phyloP scores from a whole-genome alignment of 179 eudicot genomes.

The Heliamphora pulchella region DNA sequence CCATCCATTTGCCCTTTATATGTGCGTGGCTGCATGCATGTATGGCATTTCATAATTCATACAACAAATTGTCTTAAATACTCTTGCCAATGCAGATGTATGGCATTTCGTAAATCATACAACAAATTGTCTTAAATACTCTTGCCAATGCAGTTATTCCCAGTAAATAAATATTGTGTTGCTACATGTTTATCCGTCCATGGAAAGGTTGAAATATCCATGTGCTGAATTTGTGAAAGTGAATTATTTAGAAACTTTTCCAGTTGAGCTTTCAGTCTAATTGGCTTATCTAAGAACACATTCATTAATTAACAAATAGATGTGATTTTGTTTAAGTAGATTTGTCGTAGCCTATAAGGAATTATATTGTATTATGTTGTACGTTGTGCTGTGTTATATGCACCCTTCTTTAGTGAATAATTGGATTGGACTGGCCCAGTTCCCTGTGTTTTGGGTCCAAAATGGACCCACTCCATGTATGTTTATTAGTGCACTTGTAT shows the following conservation, averaged over 20 bases:
- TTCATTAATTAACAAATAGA: background rate
- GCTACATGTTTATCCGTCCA: background rate
- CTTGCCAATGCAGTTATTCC: background rate
- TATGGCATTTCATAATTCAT: background rate
- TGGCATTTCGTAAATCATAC: background rate
- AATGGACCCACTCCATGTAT: no score
- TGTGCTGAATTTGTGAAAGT: background rate
- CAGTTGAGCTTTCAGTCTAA: background rate
- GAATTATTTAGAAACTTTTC: slow-evolving; percentile 2
- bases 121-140: background rate
- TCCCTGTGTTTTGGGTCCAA: no score
- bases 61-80: background rate
- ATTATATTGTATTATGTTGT: background rate
- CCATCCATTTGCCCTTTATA: background rate
- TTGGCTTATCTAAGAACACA: background rate
- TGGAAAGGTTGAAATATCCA: background rate
- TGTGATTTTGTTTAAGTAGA: background rate
- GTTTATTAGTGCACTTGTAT: background rate
- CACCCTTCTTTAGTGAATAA: background rate
- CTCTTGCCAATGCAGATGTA: background rate
- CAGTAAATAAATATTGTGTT: background rate
- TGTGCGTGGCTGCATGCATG: background rate
- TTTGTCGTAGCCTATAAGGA: background rate
- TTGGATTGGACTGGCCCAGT: no score
- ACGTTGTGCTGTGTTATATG: background rate